These are phyloP conservation scores for Thraustochytrium striatum DNA, from an alignment of 352 stramenopile species.

Conservation along the genomic window DNA sequence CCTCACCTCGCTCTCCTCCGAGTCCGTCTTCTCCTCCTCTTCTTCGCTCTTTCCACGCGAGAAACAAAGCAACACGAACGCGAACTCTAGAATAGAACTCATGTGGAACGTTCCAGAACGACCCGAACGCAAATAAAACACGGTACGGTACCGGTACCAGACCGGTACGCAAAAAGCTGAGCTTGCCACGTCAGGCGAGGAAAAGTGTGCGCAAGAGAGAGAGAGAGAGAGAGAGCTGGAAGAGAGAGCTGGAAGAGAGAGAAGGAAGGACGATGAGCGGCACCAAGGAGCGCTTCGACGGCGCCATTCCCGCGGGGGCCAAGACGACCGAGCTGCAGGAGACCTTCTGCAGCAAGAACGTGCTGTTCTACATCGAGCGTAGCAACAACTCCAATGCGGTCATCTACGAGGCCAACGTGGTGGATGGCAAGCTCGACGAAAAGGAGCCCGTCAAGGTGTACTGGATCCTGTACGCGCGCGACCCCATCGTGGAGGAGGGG, in stretches of 20 bases:
- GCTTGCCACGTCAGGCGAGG: no score
- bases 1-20: no score
- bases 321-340: background rate
- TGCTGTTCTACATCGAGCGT: constrained; percentile 29
- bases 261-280: no score
- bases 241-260: background rate
- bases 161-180: no score
- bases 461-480: constrained; percentile 40
- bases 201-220: no score
- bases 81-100: no score
- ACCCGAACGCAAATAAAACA: no score
- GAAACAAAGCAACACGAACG: no score
- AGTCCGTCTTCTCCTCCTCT: no score
- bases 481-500: constrained; percentile 18
- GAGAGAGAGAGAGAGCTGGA: background rate
- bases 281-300: constrained; percentile 23
- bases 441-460: constrained; percentile 18
- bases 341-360: constrained; percentile 12
- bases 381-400: constrained; percentile 30
- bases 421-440: background rate
- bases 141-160: no score
- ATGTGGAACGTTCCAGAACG: no score
- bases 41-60: no score
- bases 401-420: constrained; percentile 28
- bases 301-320: constrained; percentile 1